Evolutionary conservation across 2,329 filamentous ascomycete species (phyloP), one percentile per base, ranked within the genome.

Genomic region (Blastomyces percursus): DNA sequence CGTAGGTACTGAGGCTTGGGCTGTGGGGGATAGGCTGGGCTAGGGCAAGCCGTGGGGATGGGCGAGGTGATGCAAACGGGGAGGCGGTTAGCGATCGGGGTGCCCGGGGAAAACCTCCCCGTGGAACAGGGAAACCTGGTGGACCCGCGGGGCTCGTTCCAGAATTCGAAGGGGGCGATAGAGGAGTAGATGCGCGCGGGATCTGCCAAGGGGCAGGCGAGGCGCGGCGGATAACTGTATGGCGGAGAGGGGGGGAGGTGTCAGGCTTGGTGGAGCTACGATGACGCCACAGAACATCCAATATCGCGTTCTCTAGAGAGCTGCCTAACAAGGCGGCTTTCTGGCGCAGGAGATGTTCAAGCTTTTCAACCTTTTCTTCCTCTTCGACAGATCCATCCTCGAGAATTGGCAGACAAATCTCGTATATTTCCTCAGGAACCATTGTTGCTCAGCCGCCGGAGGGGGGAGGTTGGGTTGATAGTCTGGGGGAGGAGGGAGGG

Each of bases 11-110:
- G 66, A 97, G 78, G 72, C 84, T 96, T 48, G 94, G 94, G 69
- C 92, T 96, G 75, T 97, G 91, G 4, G 94, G 94, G 69, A 97
- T 96, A 60, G 94, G 94, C 58, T 90, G 93, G 9, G 91, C 91
- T 72, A 96, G 88, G 52, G 91, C 91, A 61, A 97, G 85, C 66
- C 93, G 86, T 38, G 94, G 94, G 16, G 93, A 97, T 14, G 94
- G 92, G 60, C 92, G 88, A 38, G 94, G 94, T 11, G 93, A 97
- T 46, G 89, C 91, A 75, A 97, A 97, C 0, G 94, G 94, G 46
- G 93, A 97, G 12, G 86, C 89, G 40, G 86, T 87, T 16, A 82
- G 86, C 52, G 86, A 88, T 42, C 90, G 90, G 71, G 88, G 92
- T 64, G 87, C 85, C 69, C 92, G 86, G 65, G 82, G 82, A 71